Percentiles rank a stretch among this genome's conserved stretches.
These are phyloP conservation scores for Colletotrichum theobromicola DNA, from an alignment of 2,329 filamentous ascomycete species.

Conservation along the genomic window DNA sequence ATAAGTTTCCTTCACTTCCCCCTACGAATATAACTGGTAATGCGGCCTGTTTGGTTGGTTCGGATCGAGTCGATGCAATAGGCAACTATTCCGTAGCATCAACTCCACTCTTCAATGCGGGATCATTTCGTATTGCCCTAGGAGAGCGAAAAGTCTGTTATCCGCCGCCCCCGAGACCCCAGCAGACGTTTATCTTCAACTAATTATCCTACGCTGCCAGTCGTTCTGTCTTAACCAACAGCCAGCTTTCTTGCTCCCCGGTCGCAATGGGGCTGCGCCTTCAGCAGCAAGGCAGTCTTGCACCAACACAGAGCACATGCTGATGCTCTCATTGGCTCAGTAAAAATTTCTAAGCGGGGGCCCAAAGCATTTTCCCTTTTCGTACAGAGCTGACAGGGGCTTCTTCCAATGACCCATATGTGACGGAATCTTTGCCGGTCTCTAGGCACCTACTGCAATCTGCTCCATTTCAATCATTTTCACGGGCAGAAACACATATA, in stretches of 20 bases:
- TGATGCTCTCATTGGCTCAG: background rate
- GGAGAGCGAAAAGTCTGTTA: background rate
- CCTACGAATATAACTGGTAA: background rate
- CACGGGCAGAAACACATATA: accelerated
- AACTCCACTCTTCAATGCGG: background rate
- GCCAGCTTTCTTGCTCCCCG: background rate
- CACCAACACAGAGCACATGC: background rate
- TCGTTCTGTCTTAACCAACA: background rate
- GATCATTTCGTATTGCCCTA: background rate
- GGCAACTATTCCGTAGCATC: background rate
- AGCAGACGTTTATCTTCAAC: background rate
- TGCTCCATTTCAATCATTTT: background rate
- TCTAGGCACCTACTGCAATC: background rate
- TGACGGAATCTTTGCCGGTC: background rate
- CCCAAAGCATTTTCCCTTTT: background rate
- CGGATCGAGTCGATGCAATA: background rate
- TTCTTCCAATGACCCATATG: background rate
- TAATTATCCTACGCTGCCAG: background rate
- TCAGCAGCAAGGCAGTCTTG: background rate
- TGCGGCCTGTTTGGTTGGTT: background rate
- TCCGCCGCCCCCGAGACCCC: background rate
- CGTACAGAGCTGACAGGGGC: background rate
- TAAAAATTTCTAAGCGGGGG: background rate
- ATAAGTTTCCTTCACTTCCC: background rate
- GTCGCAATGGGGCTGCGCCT: background rate